Conservation (phyloP, 371 early-diverging fungal species). For the Mucor piriformis region DNA sequence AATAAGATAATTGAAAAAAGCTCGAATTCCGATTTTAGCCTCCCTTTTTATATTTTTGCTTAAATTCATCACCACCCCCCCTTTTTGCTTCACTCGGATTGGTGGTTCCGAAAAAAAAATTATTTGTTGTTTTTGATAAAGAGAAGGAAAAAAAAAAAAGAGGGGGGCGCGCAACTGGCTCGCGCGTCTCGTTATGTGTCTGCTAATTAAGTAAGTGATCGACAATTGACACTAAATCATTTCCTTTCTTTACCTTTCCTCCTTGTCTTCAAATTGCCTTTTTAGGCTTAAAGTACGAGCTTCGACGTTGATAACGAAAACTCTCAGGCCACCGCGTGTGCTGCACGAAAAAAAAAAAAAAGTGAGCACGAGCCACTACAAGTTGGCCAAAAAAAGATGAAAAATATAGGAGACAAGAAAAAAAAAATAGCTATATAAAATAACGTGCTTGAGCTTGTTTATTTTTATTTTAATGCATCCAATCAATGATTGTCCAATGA, state of each 20-base stretch:
- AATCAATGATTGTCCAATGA: constrained; percentile 18
- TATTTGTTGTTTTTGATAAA: not conserved
- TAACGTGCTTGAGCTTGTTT: constrained; percentile 6
- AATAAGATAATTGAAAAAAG: not conserved
- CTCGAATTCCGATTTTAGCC: not conserved
- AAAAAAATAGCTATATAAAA: constrained; percentile 1
- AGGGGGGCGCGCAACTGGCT: not conserved
- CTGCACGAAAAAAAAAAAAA: constrained; percentile 3
- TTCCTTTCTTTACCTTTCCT: not conserved
- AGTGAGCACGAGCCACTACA: not conserved
- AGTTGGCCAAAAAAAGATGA: too few relatives aligned
- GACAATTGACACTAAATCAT: not conserved
- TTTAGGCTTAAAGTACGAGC: not conserved
- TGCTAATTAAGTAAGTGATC: constrained; percentile 1
- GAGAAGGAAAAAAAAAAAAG: not conserved
- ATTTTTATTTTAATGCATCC: not conserved
- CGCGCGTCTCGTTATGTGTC: not conserved
- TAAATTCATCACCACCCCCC: not conserved
- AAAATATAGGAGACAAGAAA: not conserved
- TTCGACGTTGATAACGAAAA: not conserved
- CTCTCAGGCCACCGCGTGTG: constrained; percentile 7
- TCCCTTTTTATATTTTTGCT: not conserved
- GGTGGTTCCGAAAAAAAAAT: constrained; percentile 1
- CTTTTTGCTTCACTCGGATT: not conserved
- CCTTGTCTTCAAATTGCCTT: not conserved